These are phyloP conservation scores for Kluyveromyces wickerhamii DNA, from an alignment of 805 yeast genomes.

Conservation along the genomic window DNA sequence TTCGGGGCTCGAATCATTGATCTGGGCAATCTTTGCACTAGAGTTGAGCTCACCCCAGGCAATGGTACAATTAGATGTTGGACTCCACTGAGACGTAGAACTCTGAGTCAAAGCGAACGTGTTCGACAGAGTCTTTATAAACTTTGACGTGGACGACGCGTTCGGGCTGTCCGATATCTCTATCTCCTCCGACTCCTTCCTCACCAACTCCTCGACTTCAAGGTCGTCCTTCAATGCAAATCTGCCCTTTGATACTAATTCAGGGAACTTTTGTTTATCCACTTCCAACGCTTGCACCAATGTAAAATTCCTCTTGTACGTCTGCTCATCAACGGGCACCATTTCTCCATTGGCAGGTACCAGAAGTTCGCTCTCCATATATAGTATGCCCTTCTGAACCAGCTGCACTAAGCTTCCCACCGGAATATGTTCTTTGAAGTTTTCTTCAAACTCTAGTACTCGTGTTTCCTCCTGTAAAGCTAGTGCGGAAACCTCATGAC, in stretches of 20 bases:
- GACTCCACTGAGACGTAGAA: conserved; percentile 50
- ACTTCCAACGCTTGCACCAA: conserved; percentile 47
- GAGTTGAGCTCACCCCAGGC: conserved; percentile 50
- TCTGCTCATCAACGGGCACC: conserved; percentile 19
- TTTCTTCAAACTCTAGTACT: conserved; percentile 48
- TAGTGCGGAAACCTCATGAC: conserved; percentile 64
- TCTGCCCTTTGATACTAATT: conserved; percentile 24
- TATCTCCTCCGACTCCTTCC: conserved; percentile 7
- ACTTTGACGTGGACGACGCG: conserved; percentile 14
- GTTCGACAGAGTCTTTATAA: conserved; percentile 34
- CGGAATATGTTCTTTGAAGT: conserved; percentile 47
- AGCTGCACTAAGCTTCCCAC: conserved; percentile 74
- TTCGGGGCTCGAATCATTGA: conserved; percentile 19
- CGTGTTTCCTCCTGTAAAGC: conserved; percentile 72
- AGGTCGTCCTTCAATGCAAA: conserved; percentile 25
- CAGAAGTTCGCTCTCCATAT: conserved; percentile 59
- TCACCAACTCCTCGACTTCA: conserved; percentile 6
- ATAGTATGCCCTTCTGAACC: conserved; percentile 80
- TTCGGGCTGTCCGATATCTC: conserved; percentile 8
- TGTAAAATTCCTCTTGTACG: conserved; percentile 33
- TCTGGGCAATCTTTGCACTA: conserved; percentile 37
- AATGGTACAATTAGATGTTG: conserved; percentile 35
- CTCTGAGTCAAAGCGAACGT: conserved; percentile 35
- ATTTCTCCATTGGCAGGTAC: conserved; percentile 33
- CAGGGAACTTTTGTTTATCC: conserved; percentile 31